These are phyloP conservation scores for Tetracladium setigerum DNA, from an alignment of 495 filamentous ascomycete species.

Conservation along the genomic window DNA sequence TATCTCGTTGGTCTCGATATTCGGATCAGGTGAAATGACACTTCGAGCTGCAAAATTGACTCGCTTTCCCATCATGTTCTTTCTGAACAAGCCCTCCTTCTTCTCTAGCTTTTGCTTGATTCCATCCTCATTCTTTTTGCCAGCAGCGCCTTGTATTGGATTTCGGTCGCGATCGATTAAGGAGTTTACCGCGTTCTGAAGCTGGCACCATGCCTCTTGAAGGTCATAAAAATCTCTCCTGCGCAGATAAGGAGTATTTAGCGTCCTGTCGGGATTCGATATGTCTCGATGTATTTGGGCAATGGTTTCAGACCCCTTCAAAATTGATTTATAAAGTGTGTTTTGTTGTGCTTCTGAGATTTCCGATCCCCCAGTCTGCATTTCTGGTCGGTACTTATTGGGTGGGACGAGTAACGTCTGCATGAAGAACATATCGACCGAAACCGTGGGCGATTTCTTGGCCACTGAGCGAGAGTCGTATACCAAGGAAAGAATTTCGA, in stretches of 20 bases:
- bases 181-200: conserved; percentile 87
- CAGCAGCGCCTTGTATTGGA: conserved; percentile 66
- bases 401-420: conserved; percentile 79
- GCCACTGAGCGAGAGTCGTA: conserved; percentile 64
- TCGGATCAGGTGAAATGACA: conserved; percentile 97
- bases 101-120: conserved; percentile 98
- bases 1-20: conserved; percentile 98
- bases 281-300: conserved; percentile 71
- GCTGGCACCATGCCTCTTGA: conserved; percentile 62
- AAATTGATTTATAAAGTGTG: conserved; percentile 68
- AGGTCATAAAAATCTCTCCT: conserved; percentile 51
- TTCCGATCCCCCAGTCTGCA: conserved; percentile 65
- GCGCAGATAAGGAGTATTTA: conserved; percentile 19
- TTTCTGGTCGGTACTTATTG: conserved; percentile 85
- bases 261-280: conserved; percentile 29
- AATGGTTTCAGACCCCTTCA: conserved; percentile 62
- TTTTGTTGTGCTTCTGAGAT: conserved; percentile 85
- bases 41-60: conserved; percentile 97
- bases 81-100: conserved; percentile 96
- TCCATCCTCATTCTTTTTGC: conserved; percentile 64
- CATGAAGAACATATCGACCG: conserved; percentile 90
- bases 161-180: conserved; percentile 83
- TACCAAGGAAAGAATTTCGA: conserved; percentile 69
- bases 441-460: conserved; percentile 41
- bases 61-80: conserved; percentile 99